phyloP scores from a whole-genome alignment of 495 filamentous ascomycete genomes.

The Neohortaea acidophila region DNA sequence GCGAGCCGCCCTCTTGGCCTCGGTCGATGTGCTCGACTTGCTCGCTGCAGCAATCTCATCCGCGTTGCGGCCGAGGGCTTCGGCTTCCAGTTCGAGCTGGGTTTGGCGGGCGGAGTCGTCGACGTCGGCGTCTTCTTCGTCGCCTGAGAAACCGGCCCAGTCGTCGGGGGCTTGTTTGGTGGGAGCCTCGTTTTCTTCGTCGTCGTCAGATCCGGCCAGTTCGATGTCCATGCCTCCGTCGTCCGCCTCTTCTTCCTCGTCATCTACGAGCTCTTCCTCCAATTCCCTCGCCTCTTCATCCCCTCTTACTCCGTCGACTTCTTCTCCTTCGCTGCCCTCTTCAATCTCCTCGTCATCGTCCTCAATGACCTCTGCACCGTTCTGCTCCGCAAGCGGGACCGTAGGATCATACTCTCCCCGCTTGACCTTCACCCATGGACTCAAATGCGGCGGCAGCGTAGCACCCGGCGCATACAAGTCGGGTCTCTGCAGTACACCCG shows the following conservation, averaged over 20 bases:
- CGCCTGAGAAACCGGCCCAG: conserved; percentile 35
- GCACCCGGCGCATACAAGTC: conserved; percentile 85
- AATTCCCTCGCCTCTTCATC: conserved; percentile 26
- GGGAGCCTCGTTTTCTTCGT: conserved; percentile 31
- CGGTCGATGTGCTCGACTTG: conserved; percentile 13
- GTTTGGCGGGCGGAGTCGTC: conserved; percentile 42
- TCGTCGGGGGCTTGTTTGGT: conserved; percentile 22
- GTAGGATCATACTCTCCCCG: conserved; percentile 83
- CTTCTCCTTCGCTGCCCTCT: conserved; percentile 30
- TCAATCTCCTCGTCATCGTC: conserved; percentile 36
- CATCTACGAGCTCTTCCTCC: conserved; percentile 23
- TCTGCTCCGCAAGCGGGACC: conserved; percentile 54
- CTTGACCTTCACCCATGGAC: conserved; percentile 81
- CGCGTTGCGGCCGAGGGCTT: conserved; percentile 45
- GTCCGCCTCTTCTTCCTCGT: conserved; percentile 33
- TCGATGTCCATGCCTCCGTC: conserved; percentile 44
- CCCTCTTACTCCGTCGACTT: conserved; percentile 18
- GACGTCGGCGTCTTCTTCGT: conserved; percentile 35
- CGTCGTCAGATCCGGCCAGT: conserved; percentile 31
- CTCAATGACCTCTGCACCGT: conserved; percentile 67
- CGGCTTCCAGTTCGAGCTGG: conserved; percentile 84
- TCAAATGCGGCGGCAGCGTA: conserved; percentile 80
- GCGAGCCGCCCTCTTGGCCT: conserved; percentile 20
- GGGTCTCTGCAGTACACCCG: conserved; percentile 67
- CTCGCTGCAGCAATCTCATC: not conserved